Evolutionary conservation across 2,329 filamentous ascomycete genomes (phyloP), one percentile per base, ranked within the genome.

Genomic region (Aspergillus piperis): DNA sequence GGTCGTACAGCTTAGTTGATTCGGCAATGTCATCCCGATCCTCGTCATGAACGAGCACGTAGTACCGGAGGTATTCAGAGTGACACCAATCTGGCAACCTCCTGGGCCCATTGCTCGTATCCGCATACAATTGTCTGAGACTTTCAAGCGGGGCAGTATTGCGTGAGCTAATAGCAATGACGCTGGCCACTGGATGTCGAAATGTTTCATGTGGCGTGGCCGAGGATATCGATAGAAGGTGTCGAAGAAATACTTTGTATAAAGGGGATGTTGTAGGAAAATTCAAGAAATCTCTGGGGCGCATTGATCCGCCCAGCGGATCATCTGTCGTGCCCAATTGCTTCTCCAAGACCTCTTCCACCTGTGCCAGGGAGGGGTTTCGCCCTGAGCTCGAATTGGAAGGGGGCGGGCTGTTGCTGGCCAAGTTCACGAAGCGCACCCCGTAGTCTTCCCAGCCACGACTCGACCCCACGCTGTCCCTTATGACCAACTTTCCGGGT

Each of bases 31-130:
- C 93, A 71, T 96, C 94, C 62, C 87, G 88, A 72, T 99, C 95
- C 77, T 99, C 96, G 68, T 99, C 95, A 70, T 99, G 95, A 17
- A 99, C 89, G 44, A 99, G 82, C 15, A 99, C 91, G 76, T 99
- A 99, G 76, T 99, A 99, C 64, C 95, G 86, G 64, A 99, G 81
- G 74, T 95, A 99, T 63, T 98, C 92, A 30, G 90, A 89, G 71
- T 96, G 89, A 0, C 97, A 90, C 90, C 94, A 99, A 19, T 85
- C 81, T 0, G 94, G 94, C 57, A 96, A 78, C 57, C 85, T 85
- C 66, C 85, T 84, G 41, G 89, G 86, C 10, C 92, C 92, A 60
- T 88, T 86, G 65, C 87, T 93, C n/a, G 92, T 95, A 66, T 91
- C 90, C 52, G 86, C 85, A 75, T 98, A 99, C 3, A 99, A 80